Evolutionary conservation across 305 asterid species (phyloP).

Genomic region (Coffea humblotiana): DNA sequence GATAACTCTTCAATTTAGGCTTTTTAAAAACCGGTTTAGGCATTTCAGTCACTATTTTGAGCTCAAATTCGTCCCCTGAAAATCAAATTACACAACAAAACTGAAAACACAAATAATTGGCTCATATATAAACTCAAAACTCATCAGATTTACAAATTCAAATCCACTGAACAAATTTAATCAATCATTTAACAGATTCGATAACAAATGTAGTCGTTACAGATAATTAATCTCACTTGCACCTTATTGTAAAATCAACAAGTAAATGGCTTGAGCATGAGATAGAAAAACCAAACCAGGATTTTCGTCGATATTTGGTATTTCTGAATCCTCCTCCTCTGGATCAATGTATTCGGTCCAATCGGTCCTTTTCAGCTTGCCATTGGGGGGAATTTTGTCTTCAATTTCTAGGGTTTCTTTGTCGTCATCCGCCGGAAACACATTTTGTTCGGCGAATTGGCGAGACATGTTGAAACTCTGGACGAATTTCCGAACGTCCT

Average conservation of each 20-base stretch:
- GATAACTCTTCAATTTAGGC: conserved; percentile 43
- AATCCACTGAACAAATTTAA: not conserved
- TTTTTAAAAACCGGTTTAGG: conserved; percentile 56
- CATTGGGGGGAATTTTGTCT: conserved; percentile 10
- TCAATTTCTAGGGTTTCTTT: conserved; percentile 17
- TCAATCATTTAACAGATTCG: not conserved
- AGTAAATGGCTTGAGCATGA: not conserved
- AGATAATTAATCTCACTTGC: not conserved
- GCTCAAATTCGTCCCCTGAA: conserved; percentile 50
- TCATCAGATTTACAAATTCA: conserved; percentile 18
- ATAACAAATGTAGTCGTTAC: not conserved
- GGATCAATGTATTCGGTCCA: conserved; percentile 78
- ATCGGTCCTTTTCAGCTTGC: conserved; percentile 52
- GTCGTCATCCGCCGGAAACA: conserved; percentile 16
- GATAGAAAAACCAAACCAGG: conserved; percentile 1
- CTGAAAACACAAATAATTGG: not conserved
- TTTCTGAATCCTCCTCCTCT: conserved; percentile 27
- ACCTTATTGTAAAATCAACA: no score
- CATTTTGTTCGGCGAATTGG: conserved; percentile 48
- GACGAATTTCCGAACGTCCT: conserved; percentile 71
- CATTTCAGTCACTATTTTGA: conserved; percentile 56
- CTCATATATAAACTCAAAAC: conserved; percentile 9
- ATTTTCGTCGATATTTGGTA: conserved; percentile 21
- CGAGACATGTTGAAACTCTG: conserved; percentile 92
- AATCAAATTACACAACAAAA: conserved; percentile 23